Evolutionary conservation across 371 early-diverging fungal species (phyloP), one percentile per base, ranked within the genome.

Genomic region (Dinochytrium kinnereticum): DNA sequence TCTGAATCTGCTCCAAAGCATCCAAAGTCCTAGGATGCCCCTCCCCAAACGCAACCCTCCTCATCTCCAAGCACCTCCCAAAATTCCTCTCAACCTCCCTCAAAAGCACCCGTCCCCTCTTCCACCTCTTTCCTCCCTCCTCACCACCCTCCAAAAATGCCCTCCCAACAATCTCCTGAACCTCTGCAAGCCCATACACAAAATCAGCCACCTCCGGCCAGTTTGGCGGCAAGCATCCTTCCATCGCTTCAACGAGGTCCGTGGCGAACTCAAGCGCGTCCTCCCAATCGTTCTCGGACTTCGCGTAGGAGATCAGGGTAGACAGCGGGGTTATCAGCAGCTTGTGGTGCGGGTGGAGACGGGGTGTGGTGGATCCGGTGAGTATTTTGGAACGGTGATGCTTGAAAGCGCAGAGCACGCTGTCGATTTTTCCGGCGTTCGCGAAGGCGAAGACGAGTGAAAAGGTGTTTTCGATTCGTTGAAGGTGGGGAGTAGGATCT

Each of bases 131-230:
- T 21, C 26, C 1, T 51, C 51, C 34, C 36, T 61, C 24, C 33
- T 7, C 64, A 7, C 24, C 24, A 3, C 72, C 51, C 24, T 51
- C 53, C 44, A 28, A 2, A 24, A 40, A 21, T 24, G 49, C 53
- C 64, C 51, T 40, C 13, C n/a, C 72, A 28, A 31, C 7, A 34
- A 50, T 28, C 37, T 65, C 73, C 36, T 31, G 10, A 0, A 51
- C 51, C 7, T n/a, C 67, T 19, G n/a, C 51, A 21, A 68, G 36
- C 33, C 24, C 31, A 26, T 44, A 53, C 24, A 34, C 1, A n/a
- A 59, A 53, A 44, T 74, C 74, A 19, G 69, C 69, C 69, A 74
- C n/a, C 39, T 74, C 74, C 5, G 74, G 74, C 74, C 74, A 74
- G 38, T 68, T 69, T 24, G 55, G 40, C 0, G 68, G 69, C n/a